Conservation (phyloP, 805 yeast genomes). For the Nakazawaea holstii region DNA sequence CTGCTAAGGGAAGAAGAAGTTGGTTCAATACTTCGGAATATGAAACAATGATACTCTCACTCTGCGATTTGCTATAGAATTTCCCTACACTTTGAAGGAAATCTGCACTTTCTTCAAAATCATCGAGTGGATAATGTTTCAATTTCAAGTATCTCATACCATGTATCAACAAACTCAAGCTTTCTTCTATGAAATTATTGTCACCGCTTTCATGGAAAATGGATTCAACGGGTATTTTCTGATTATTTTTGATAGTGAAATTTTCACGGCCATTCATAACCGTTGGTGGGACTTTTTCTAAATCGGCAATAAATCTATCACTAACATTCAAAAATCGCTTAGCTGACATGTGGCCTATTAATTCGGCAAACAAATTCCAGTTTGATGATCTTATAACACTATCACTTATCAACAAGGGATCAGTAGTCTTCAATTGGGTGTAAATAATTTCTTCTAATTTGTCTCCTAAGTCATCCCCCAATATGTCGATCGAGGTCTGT, state of each 20-base stretch:
- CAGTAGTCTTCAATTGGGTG: constrained; percentile 82
- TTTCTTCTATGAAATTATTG: constrained; percentile 39
- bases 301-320: constrained; percentile 87
- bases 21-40: constrained; percentile 81
- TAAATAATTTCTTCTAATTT: constrained; percentile 91
- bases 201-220: constrained; percentile 21
- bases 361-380: constrained; percentile 87
- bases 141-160: constrained; percentile 87
- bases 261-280: constrained; percentile 25
- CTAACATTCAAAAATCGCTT: constrained; percentile 81
- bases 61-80: constrained; percentile 64
- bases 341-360: constrained; percentile 87
- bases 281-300: constrained; percentile 70
- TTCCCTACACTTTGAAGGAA: constrained; percentile 82
- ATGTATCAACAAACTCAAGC: constrained; percentile 68
- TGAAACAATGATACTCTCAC: constrained; percentile 61
- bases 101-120: constrained; percentile 90
- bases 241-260: not conserved
- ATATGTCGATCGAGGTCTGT: constrained; percentile 70
- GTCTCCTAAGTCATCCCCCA: constrained; percentile 75
- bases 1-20: constrained; percentile 77
- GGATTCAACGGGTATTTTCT: constrained; percentile 2
- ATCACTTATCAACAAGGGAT: constrained; percentile 62
- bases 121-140: constrained; percentile 81
- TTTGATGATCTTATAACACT: constrained; percentile 81